Conservation (phyloP, 495 filamentous ascomycete species). For the Penicillium crystallinum region DNA sequence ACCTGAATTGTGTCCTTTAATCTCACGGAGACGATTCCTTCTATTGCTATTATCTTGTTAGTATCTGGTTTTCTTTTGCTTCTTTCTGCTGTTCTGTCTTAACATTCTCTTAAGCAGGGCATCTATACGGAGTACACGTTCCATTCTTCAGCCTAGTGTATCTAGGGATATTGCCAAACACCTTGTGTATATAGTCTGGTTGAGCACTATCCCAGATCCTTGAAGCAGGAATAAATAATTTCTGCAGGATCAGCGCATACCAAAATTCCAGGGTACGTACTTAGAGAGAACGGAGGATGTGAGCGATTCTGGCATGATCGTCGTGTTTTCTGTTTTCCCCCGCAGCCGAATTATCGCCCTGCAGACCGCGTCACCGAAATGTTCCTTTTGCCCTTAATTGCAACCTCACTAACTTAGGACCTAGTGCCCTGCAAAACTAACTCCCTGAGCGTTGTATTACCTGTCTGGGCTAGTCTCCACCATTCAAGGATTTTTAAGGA, state of each 20-base stretch:
- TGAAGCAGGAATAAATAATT: background rate
- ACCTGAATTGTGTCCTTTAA: background rate
- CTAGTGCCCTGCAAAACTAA: conserved; percentile 2
- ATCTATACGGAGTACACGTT: conserved; percentile 4
- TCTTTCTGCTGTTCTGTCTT: conserved; percentile 7
- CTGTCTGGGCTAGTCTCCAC: conserved; percentile 1
- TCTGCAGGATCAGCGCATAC: conserved; percentile 5
- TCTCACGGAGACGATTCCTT: background rate
- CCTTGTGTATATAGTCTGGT: conserved; percentile 4
- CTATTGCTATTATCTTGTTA: background rate
- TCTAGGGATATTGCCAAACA: conserved; percentile 14
- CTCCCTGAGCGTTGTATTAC: conserved; percentile 8
- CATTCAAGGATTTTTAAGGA: conserved; percentile 3
- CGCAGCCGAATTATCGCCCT: conserved; percentile 16
- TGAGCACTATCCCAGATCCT: background rate
- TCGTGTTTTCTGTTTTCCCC: conserved; percentile 17
- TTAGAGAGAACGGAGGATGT: conserved; percentile 3
- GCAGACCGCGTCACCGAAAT: conserved; percentile 35
- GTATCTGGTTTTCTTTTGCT: background rate
- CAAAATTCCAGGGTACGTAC: conserved; percentile 21
- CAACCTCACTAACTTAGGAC: conserved; percentile 16
- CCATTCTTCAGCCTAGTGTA: conserved; percentile 7
- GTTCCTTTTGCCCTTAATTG: conserved; percentile 13
- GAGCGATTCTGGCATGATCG: conserved; percentile 26
- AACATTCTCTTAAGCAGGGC: conserved; percentile 10